These are phyloP conservation scores for Pyrenophora seminiperda DNA, from an alignment of 2,329 filamentous ascomycete genomes.

Conservation along the genomic window DNA sequence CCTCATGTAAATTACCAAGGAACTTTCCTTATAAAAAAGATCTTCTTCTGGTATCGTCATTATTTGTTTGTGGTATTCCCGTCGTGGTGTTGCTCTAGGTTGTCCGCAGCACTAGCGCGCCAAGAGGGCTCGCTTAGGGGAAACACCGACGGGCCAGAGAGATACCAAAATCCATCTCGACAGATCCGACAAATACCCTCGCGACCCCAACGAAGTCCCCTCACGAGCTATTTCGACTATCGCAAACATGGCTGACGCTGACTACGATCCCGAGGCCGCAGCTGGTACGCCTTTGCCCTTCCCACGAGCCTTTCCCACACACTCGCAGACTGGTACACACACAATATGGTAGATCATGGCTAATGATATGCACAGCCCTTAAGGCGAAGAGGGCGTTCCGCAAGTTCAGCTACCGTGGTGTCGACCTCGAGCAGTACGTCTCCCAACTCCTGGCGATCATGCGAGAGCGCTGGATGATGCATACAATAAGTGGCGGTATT, in stretches of 20 bases:
- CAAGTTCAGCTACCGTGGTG: slow-evolving; percentile 99
- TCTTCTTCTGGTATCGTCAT: too few species aligned
- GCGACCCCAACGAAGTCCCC: slow-evolving; percentile 46
- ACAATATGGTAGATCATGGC: slow-evolving; percentile 23
- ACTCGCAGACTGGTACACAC: slow-evolving; percentile 13
- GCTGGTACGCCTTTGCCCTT: slow-evolving; percentile 63
- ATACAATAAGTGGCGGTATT: slow-evolving; percentile 10
- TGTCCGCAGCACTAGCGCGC: slow-evolving; percentile 8
- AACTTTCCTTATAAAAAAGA: too few species aligned
- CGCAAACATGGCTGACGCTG: slow-evolving; percentile 82
- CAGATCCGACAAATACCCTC: slow-evolving; percentile 37
- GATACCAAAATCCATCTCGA: slow-evolving; percentile 13
- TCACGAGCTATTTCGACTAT: slow-evolving; percentile 53
- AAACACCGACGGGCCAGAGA: slow-evolving; percentile 4
- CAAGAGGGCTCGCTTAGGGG: slow-evolving; percentile 16
- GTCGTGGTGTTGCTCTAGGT: background rate
- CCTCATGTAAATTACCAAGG: too few species aligned
- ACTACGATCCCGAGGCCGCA: slow-evolving; percentile 71
- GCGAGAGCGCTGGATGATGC: background rate
- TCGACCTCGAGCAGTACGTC: slow-evolving; percentile 98
- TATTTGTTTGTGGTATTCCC: background rate
- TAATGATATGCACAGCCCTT: slow-evolving; percentile 68
- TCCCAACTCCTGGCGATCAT: slow-evolving; percentile 9
- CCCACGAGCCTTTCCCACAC: slow-evolving; percentile 17
- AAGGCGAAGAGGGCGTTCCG: slow-evolving; percentile 99